phyloP scores from a whole-genome alignment of 2,329 filamentous ascomycete species.

The Leptographium radiaticola region DNA sequence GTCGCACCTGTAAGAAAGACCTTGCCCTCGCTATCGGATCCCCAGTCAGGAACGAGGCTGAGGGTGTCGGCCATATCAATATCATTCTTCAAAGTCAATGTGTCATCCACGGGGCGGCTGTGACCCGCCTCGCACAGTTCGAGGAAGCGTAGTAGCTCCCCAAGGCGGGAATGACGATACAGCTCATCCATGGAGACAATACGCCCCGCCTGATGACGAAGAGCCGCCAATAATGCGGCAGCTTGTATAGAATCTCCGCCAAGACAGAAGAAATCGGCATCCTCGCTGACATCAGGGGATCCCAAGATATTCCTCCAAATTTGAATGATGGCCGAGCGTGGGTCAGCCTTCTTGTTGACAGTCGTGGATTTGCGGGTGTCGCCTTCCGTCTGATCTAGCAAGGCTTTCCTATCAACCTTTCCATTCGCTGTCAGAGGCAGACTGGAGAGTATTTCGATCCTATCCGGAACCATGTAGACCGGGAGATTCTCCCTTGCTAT shows the following conservation, averaged over 20 bases:
- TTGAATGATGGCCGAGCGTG: neutral
- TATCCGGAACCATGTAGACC: neutral
- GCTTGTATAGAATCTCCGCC: neutral
- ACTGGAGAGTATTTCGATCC: neutral
- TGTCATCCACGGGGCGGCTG: neutral
- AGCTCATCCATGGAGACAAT: neutral
- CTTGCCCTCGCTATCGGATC: neutral
- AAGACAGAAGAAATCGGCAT: neutral
- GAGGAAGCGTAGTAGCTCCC: neutral
- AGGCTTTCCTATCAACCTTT: neutral
- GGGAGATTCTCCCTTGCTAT: neutral
- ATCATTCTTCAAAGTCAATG: neutral
- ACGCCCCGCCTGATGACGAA: neutral
- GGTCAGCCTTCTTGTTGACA: neutral
- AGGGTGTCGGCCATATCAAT: neutral
- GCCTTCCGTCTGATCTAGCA: neutral
- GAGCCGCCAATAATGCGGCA: neutral
- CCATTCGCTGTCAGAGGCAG: neutral
- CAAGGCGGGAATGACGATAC: neutral
- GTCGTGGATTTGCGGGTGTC: neutral
- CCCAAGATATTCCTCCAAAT: neutral
- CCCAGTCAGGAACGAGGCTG: neutral
- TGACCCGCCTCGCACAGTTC: neutral
- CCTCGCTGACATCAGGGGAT: neutral
- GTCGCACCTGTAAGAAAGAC: neutral